These are phyloP conservation scores for Hirschfeldia incana DNA, from an alignment of 345 rosid genomes.

Conservation along the genomic window DNA sequence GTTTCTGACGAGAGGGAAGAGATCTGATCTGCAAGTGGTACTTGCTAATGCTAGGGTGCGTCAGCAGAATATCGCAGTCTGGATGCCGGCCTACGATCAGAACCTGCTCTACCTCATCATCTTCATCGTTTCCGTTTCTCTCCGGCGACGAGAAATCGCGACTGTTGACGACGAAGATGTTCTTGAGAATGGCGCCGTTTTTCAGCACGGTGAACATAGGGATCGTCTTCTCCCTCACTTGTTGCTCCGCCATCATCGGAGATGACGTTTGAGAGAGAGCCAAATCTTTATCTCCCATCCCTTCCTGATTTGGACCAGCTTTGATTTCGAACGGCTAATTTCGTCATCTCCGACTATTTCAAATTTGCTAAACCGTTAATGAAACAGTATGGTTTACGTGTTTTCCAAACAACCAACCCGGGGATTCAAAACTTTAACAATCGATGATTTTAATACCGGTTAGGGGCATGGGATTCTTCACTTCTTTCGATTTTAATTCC, in stretches of 20 bases:
- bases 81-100: conserved; percentile 83
- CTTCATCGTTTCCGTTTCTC: conserved; percentile 21
- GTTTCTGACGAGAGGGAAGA: conserved; percentile 51
- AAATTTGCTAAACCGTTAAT: neutral
- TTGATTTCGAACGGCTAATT: neutral
- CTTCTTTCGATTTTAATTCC: neutral
- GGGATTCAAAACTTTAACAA: neutral
- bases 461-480: neutral
- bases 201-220: conserved; percentile 80
- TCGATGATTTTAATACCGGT: too few relatives aligned
- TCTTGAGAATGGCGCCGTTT: conserved; percentile 80
- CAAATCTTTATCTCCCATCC: neutral
- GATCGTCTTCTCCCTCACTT: conserved; percentile 47
- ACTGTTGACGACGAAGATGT: conserved; percentile 69
- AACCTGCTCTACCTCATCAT: conserved; percentile 52
- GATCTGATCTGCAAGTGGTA: conserved; percentile 76
- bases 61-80: conserved; percentile 68
- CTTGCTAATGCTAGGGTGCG: conserved; percentile 93
- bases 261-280: neutral
- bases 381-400: neutral
- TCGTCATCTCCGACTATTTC: neutral
- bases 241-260: conserved; percentile 8
- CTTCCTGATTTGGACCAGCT: neutral
- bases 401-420: neutral
- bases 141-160: conserved; percentile 27